These are phyloP conservation scores for Gleditsia sinensis DNA, from an alignment of 306 rosid genomes.

Conservation along the genomic window DNA sequence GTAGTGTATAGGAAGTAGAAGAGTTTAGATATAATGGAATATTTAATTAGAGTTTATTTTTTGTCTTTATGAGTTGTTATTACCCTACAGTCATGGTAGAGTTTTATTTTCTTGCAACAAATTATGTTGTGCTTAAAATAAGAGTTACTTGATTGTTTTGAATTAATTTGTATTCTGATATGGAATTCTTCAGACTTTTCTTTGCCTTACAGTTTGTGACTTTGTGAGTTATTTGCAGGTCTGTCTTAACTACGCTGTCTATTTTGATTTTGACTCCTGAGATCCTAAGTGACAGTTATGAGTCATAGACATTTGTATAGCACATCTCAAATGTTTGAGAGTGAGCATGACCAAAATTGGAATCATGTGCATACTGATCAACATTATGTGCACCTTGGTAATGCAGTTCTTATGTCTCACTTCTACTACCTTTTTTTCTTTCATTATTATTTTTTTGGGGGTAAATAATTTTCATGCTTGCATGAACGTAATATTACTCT, in stretches of 20 bases:
- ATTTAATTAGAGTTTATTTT: neutral
- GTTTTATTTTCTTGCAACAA: slow-evolving; percentile 6
- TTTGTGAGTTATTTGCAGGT: slow-evolving; percentile 30
- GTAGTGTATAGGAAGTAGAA: neutral
- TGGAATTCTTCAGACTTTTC: slow-evolving; percentile 25
- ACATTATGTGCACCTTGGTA: slow-evolving; percentile 69
- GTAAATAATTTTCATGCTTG: slow-evolving; percentile 24
- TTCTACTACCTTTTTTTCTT: slow-evolving; percentile 1
- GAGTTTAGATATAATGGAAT: slow-evolving; percentile 19
- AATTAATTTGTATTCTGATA: slow-evolving; percentile 4
- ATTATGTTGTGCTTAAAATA: neutral
- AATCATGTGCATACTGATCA: slow-evolving; percentile 72
- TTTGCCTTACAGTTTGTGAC: slow-evolving; percentile 43
- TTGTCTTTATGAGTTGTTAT: neutral
- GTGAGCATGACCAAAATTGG: slow-evolving; percentile 81
- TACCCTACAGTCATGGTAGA: neutral
- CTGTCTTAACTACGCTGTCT: slow-evolving; percentile 26
- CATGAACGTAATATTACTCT: slow-evolving; percentile 22
- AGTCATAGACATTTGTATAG: slow-evolving; percentile 72
- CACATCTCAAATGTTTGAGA: slow-evolving; percentile 65
- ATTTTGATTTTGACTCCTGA: slow-evolving; percentile 26
- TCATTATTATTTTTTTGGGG: neutral
- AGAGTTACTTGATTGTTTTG: slow-evolving; percentile 14
- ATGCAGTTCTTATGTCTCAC: slow-evolving; percentile 36
- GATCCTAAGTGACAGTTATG: slow-evolving; percentile 53